Evolutionary conservation across 2,329 filamentous ascomycete genomes (phyloP), one percentile per base, ranked within the genome.

Genomic region (Trichoderma polysporum): DNA sequence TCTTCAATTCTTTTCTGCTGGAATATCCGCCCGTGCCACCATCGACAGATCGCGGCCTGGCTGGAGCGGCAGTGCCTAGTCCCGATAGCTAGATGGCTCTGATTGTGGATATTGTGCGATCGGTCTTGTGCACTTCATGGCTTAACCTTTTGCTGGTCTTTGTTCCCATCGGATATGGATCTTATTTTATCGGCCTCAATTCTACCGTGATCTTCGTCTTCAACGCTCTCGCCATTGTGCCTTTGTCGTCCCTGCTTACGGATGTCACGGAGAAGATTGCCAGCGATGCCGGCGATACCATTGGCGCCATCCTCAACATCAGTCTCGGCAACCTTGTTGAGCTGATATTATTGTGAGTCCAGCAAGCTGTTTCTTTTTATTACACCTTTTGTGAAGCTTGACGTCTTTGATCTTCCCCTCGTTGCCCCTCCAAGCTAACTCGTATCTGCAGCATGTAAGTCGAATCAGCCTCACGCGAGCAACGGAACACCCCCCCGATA

Each of bases 131-230:
- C 27, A 74, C 73, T 0, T 78, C 77, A 72, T 88, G 85, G 80
- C 77, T 92, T 76, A 92, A 92, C 71, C 71, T 88, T 54, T 78
- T 92, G 56, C 81, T 92, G 59, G 76, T 91, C 41, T 91, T 91
- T 72, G 88, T 92, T n/a, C 90, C 90, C 1, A 80, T 90, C 54
- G 90, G 89, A 68, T 86, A 91, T 52, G 85, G 82, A 17, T 80
- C 84, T 41, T 82, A 90, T 68, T 69, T 79, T 15, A 66, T 74
- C 8, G 49, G 75, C 29, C 59, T 77, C 10, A 77, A 74, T 22
- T 79, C 80, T 8, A 73, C 80, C 13, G 60, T 81, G 8, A 76
- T 87, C 57, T 90, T 90, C 71, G 80, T 82, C 57, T 82, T 87
- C 75, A 90, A 90, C 69, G 85, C 85, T 17, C 79, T 89, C 63